phyloP scores from a whole-genome alignment of 2,329 filamentous ascomycete species.

The Apiospora hydei region DNA sequence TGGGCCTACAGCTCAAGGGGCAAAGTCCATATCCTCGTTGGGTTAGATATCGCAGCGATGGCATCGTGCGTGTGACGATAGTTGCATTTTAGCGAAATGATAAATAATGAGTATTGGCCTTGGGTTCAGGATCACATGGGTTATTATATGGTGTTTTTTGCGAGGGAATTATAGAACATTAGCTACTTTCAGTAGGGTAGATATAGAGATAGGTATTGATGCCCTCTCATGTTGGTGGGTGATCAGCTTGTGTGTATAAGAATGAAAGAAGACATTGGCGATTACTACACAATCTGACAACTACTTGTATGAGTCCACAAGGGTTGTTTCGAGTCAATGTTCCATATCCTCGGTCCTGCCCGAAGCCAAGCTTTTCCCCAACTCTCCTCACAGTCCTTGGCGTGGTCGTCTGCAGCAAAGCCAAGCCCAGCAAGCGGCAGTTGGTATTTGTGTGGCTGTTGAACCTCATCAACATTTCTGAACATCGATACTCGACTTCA shows the following conservation, averaged over 20 bases:
- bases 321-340: not conserved
- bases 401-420: not conserved
- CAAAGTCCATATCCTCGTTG: not conserved
- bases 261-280: not conserved
- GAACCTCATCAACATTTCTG: not conserved
- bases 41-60: not conserved
- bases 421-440: not conserved
- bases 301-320: not conserved
- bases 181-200: not conserved
- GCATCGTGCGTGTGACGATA: not conserved
- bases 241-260: not conserved
- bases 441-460: not conserved
- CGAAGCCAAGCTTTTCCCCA: not conserved
- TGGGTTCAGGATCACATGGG: not conserved
- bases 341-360: not conserved
- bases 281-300: not conserved
- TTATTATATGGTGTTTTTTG: not conserved
- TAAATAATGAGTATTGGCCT: not conserved
- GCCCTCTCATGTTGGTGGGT: not conserved
- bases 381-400: not conserved
- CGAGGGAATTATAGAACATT: slow-evolving; percentile 7
- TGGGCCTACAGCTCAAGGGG: not conserved
- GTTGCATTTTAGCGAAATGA: slow-evolving; percentile 5
- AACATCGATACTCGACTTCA: too few relatives aligned
- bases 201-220: not conserved